Conservation (phyloP, 495 filamentous ascomycete genomes). For the Usnea hakonensis region DNA sequence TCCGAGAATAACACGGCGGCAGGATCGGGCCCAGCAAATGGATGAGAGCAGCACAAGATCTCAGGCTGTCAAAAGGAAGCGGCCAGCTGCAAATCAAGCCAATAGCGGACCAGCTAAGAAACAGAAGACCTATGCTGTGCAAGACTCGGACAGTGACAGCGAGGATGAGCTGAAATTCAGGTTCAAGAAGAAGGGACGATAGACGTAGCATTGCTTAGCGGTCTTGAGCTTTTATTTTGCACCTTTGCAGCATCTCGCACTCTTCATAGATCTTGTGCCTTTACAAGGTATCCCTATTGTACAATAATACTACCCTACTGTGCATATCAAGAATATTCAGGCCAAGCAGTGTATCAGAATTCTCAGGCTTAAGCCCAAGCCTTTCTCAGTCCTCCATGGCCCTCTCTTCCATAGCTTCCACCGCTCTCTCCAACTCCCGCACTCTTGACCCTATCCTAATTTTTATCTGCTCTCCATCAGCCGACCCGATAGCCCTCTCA, state of each 20-base stretch:
- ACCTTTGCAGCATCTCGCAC: neutral
- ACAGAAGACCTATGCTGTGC: conserved; percentile 27
- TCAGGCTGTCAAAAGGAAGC: conserved; percentile 26
- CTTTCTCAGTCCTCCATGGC: conserved; percentile 28
- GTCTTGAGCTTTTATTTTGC: neutral
- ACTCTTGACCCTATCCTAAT: conserved; percentile 42
- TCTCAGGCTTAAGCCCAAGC: neutral
- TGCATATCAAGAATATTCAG: neutral
- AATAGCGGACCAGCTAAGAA: conserved; percentile 40
- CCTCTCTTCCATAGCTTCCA: conserved; percentile 41
- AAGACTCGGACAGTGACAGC: conserved; percentile 37
- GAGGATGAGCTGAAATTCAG: conserved; percentile 48
- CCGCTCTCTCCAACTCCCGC: conserved; percentile 46
- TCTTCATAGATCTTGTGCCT: neutral
- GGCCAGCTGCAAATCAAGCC: conserved; percentile 25
- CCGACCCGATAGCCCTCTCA: conserved; percentile 32
- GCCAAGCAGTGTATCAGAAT: neutral
- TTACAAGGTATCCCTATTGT: neutral
- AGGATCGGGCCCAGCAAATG: conserved; percentile 32
- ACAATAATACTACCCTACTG: neutral
- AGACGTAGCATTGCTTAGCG: neutral
- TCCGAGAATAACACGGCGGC: conserved; percentile 28
- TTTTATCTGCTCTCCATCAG: conserved; percentile 42
- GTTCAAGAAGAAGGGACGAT: conserved; percentile 28
- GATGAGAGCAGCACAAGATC: conserved; percentile 28